Conservation (phyloP, 345 rosid genomes). For the Pseudoturritis turrita region DNA sequence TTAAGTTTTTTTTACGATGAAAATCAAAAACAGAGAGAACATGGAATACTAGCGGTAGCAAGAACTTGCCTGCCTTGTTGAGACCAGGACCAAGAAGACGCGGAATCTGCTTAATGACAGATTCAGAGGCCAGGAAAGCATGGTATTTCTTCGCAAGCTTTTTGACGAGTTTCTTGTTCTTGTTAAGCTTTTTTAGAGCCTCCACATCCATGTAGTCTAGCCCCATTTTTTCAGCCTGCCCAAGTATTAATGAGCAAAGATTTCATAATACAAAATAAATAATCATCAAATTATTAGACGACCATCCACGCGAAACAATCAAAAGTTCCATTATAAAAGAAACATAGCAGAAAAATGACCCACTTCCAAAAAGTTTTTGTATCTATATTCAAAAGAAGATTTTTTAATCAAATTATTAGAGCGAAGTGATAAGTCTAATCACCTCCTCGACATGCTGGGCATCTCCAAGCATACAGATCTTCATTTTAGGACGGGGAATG, state of each 20-base stretch:
- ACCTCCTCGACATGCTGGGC: constrained; percentile 92
- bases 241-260: background rate
- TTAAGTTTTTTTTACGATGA: no score
- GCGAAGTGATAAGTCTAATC: background rate
- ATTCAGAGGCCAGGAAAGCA: constrained; percentile 61
- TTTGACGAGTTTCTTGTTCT: constrained; percentile 63
- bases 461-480: constrained; percentile 84
- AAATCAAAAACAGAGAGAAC: background rate
- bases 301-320: background rate
- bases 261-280: background rate
- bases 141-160: constrained; percentile 69
- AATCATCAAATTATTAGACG: background rate
- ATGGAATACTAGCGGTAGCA: background rate
- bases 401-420: background rate
- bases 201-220: constrained; percentile 61
- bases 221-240: constrained; percentile 56
- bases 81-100: constrained; percentile 73
- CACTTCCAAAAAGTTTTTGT: background rate
- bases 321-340: background rate
- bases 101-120: constrained; percentile 67
- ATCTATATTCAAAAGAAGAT: background rate
- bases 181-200: constrained; percentile 58
- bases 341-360: background rate
- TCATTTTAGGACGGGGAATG: constrained; percentile 82
- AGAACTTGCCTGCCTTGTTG: constrained; percentile 73